A percentile compares a stretch with the other conserved stretches of the same genome.
Evolutionary conservation across 148 eudicot genomes (phyloP).

Genomic region (Diospyros lotus): DNA sequence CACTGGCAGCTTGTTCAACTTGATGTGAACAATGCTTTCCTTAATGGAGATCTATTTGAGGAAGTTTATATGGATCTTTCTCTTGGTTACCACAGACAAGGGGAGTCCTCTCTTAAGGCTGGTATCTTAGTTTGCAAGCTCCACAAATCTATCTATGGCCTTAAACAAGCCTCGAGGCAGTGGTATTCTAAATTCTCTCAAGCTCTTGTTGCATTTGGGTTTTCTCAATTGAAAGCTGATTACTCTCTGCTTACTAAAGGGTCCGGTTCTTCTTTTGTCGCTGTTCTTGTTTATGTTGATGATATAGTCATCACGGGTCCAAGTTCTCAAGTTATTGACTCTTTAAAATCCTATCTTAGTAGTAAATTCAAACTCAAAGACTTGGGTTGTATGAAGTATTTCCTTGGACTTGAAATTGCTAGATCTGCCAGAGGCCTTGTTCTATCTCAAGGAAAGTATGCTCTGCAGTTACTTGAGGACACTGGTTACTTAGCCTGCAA

Average conservation of each 20-base stretch:
- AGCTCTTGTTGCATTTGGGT: not conserved
- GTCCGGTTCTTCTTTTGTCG: not conserved
- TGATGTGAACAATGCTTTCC: constrained; percentile 14
- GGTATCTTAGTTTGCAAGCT: not conserved
- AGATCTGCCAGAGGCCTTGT: not conserved
- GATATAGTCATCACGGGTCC: not conserved
- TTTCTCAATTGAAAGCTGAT: not conserved
- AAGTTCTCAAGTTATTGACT: not conserved
- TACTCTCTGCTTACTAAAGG: not conserved
- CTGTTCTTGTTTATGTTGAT: not conserved
- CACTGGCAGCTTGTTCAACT: constrained; percentile 3
- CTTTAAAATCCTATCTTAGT: not conserved
- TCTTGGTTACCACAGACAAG: not conserved
- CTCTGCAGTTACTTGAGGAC: not conserved
- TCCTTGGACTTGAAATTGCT: constrained; percentile 9
- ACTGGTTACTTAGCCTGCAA: not conserved
- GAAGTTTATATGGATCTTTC: constrained; percentile 7
- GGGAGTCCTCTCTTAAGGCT: not conserved
- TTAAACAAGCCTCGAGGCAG: constrained; percentile 7
- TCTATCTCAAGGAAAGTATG: not conserved
- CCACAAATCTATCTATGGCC: constrained; percentile 6
- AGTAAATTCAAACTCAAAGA: not conserved
- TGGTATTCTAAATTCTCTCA: constrained; percentile 6
- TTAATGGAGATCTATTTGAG: constrained; percentile 6
- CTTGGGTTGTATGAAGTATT: not conserved